These are phyloP conservation scores for Metarhizium brunneum DNA, from an alignment of 2,329 filamentous ascomycete genomes.

Conservation along the genomic window DNA sequence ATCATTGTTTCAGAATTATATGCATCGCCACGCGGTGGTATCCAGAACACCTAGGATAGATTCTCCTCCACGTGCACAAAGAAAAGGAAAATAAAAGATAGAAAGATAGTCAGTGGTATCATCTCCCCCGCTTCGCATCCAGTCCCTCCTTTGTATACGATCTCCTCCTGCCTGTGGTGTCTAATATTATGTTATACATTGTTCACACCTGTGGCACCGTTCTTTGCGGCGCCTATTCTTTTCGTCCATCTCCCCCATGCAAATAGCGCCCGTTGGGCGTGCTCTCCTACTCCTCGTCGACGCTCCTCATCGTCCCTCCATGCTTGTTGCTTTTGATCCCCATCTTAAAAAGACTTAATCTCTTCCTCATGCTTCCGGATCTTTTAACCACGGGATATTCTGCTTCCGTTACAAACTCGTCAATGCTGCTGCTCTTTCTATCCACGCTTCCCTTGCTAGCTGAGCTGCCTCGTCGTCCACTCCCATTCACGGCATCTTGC, in stretches of 20 bases:
- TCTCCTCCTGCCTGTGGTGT: background rate
- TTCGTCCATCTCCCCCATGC: background rate
- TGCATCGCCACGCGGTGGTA: background rate
- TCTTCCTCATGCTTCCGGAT: constrained; percentile 62
- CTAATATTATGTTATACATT: background rate
- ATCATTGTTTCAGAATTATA: background rate
- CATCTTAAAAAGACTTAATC: constrained; percentile 69
- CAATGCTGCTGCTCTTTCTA: constrained; percentile 12
- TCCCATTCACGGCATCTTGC: constrained; percentile 8
- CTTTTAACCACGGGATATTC: constrained; percentile 28
- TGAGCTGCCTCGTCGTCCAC: constrained; percentile 13
- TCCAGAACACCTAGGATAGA: constrained; percentile 3
- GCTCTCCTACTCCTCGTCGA: constrained; percentile 42
- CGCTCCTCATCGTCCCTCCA: constrained; percentile 40
- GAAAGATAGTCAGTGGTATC: constrained; percentile 1
- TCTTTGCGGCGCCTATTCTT: background rate
- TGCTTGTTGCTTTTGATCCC: constrained; percentile 58
- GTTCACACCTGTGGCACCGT: background rate
- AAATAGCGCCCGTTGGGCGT: constrained; percentile 11
- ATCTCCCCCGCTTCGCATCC: background rate
- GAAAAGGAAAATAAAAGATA: background rate
- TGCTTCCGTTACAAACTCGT: constrained; percentile 15
- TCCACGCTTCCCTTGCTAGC: constrained; percentile 20
- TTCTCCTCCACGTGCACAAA: background rate
- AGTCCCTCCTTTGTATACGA: background rate